Base-by-base conservation (phyloP, 1,139 yeast species). In the Geotrichum histeridarum region DNA sequence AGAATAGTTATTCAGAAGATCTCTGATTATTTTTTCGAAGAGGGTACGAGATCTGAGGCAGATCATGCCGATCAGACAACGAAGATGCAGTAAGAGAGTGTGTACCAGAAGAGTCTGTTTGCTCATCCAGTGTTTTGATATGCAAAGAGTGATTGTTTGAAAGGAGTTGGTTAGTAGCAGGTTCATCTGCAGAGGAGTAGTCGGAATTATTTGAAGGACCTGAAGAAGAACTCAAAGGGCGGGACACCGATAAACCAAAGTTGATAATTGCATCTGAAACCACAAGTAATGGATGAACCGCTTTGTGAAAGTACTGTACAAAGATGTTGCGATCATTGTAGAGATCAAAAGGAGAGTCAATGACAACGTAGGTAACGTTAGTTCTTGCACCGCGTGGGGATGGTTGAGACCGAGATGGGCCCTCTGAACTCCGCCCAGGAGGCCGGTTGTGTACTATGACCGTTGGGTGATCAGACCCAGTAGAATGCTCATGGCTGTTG, bases 171-270 rank as follows among this genome's bases (percentile, higher is more conserved):
- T 3, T 22, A 22, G 27, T 22, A 22, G 27, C 27, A 22, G 27
- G 27, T 5, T 22, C 27, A 22, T 22, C 5, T 3, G 27, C 2
- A 12, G 11, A 3, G 14, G 42, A 38, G 6, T 4, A 38, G 5
- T 15, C 11, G 42, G 17, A 15, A 18, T 15, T 38, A 5, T 15
- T n/a, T n/a, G 42, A 33, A 32, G 48, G 27, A 2, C n/a, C 31
- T 4, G 51, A 47, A 7, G 31, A 30, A 9, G 53, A 31, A 4
- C 54, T 44, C 12, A 47, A 12, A 7, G 56, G 51, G 9, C 54
- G 48, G 4, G 56, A 54, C 9, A 54, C 51, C 4, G 56, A 43
- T 15, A 50, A 30, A 9, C 56, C 56, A 11, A 50, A 41, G 18
- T 41, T 41, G 2, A 54, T 54, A 32, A 54, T n/a, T n/a, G 38